Conservation (phyloP, 2,329 filamentous ascomycete species). For the Fusarium graminum region DNA sequence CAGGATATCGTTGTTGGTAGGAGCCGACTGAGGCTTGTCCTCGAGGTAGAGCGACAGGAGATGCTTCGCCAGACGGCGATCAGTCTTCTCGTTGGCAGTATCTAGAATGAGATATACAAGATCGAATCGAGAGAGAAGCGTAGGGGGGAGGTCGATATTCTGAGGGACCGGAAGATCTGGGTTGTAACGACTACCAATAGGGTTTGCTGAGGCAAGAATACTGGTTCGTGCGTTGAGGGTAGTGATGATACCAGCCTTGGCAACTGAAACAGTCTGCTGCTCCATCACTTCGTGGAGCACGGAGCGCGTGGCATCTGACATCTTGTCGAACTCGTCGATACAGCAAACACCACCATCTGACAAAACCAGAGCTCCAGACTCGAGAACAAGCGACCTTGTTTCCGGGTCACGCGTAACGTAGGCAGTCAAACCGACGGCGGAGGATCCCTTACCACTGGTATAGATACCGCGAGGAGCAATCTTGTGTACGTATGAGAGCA, state of each 20-base stretch:
- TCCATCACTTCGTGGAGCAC: conserved; percentile 92
- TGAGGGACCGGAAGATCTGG: conserved; percentile 94
- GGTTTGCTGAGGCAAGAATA: conserved; percentile 96
- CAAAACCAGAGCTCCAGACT: conserved; percentile 82
- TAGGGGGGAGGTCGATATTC: conserved; percentile 97
- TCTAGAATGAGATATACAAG: conserved; percentile 97
- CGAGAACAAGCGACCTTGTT: conserved; percentile 82
- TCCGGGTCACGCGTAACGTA: conserved; percentile 86
- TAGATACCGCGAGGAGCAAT: conserved; percentile 92
- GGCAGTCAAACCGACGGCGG: conserved; percentile 83
- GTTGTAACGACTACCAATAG: conserved; percentile 98
- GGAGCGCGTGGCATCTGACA: conserved; percentile 82
- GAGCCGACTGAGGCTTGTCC: conserved; percentile 88
- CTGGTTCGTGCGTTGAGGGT: conserved; percentile 96
- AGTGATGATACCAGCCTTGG: conserved; percentile 94
- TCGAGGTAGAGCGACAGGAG: conserved; percentile 97
- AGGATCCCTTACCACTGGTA: conserved; percentile 84
- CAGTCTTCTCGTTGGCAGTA: conserved; percentile 88
- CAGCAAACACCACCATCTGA: conserved; percentile 87
- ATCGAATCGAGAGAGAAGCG: conserved; percentile 94
- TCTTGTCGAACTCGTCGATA: conserved; percentile 89
- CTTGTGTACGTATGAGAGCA: conserved; percentile 95
- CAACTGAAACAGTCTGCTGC: conserved; percentile 86
- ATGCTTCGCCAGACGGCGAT: conserved; percentile 91
- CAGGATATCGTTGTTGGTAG: conserved; percentile 80